Evolutionary conservation across 208 protist genomes (phyloP).

Genomic region (Leishmania tarentolae): DNA sequence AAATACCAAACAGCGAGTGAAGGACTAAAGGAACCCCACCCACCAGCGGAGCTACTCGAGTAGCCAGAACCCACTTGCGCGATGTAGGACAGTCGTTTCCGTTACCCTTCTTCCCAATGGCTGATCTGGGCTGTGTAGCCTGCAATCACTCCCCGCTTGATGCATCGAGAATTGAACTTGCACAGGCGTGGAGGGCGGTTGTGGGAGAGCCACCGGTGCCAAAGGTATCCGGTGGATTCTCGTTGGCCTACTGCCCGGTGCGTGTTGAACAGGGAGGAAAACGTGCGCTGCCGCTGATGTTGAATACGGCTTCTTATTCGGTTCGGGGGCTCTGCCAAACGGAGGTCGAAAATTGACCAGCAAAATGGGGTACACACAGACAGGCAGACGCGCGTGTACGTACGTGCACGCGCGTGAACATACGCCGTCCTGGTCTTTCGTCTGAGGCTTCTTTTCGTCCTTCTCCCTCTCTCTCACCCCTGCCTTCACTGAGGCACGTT

Average conservation of each 20-base stretch:
- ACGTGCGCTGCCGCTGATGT: background rate
- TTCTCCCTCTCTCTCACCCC: background rate
- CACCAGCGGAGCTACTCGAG: background rate
- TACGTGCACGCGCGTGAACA: background rate
- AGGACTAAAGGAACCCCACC: background rate
- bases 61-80: too few relatives aligned
- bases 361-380: background rate
- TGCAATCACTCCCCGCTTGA: background rate
- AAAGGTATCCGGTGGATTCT: background rate
- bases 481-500: background rate
- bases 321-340: background rate
- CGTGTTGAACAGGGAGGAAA: background rate
- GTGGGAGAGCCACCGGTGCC: too few relatives aligned
- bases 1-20: background rate
- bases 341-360: background rate
- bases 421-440: background rate
- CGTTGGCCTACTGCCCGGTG: background rate
- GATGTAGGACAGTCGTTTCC: background rate
- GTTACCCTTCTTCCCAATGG: background rate
- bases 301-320: background rate
- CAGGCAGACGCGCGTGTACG: background rate
- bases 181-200: background rate
- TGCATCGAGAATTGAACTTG: background rate
- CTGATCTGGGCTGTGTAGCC: too few relatives aligned
- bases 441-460: background rate